A percentile compares a stretch with the other conserved stretches of the same genome.
These are phyloP conservation scores for Rhazya stricta DNA, from an alignment of 257 asterid genomes.

Conservation along the genomic window DNA sequence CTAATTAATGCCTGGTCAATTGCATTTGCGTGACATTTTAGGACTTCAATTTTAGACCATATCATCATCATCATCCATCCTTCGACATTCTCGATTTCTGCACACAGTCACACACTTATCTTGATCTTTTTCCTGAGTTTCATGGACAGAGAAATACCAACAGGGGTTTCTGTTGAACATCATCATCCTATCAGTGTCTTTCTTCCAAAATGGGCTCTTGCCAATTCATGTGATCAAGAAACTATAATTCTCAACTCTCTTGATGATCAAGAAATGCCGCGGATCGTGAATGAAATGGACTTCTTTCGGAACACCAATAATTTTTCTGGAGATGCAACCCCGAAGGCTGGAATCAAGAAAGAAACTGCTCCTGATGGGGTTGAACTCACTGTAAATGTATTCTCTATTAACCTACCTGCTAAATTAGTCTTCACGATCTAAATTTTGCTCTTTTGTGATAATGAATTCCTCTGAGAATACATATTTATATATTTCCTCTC, in stretches of 20 bases:
- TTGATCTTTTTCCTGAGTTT: not conserved
- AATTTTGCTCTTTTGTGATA: not conserved
- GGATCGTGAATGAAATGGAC: conserved; percentile 37
- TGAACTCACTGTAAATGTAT: conserved; percentile 18
- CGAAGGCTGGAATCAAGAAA: conserved; percentile 7
- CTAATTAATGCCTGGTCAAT: conserved; percentile 18
- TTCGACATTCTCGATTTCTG: not conserved
- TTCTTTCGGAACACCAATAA: conserved; percentile 25
- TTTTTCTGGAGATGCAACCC: not conserved
- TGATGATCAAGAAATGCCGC: conserved; percentile 20
- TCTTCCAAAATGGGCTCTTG: not conserved
- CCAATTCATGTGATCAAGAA: conserved; percentile 8
- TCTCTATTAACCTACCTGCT: not conserved
- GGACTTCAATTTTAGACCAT: conserved; percentile 6
- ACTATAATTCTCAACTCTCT: conserved; percentile 31
- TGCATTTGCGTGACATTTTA: conserved; percentile 4
- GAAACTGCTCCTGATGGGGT: not conserved
- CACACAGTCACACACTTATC: not conserved
- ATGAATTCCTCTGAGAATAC: not conserved
- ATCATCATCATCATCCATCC: not conserved
- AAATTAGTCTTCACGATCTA: not conserved
- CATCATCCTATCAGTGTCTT: not conserved
- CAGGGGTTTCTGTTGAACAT: not conserved
- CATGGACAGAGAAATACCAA: not conserved
- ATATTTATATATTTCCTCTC: no score